Evolutionary conservation across 2,329 filamentous ascomycete genomes (phyloP).

Genomic region (Magnaporthiopsis poae): DNA sequence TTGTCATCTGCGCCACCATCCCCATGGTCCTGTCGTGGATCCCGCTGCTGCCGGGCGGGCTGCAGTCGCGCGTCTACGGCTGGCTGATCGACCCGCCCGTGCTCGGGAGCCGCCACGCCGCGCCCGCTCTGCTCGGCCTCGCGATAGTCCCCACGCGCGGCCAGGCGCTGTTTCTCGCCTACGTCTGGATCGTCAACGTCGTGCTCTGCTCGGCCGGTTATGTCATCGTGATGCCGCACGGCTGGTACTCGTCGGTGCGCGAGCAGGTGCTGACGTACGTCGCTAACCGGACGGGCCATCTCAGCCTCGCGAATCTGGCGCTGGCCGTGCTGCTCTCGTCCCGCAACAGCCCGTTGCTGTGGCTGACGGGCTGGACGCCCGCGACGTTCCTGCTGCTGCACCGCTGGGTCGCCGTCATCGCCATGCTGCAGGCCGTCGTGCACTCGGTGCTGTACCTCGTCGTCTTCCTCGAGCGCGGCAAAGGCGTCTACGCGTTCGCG

Average conservation of each 20-base stretch:
- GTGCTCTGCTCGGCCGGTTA: slow-evolving; percentile 9
- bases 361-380: slow-evolving; percentile 39
- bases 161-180: slow-evolving; percentile 13
- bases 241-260: background rate
- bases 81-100: slow-evolving; percentile 23
- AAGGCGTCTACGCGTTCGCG: slow-evolving; percentile 10
- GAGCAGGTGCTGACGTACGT: slow-evolving; percentile 7
- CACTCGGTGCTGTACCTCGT: slow-evolving; percentile 35
- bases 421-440: slow-evolving; percentile 32
- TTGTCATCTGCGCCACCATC: background rate
- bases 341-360: slow-evolving; percentile 38
- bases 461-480: slow-evolving; percentile 22
- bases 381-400: slow-evolving; percentile 39
- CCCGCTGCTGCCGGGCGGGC: background rate
- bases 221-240: background rate
- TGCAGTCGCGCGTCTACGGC: background rate
- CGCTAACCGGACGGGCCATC: slow-evolving; percentile 9
- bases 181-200: slow-evolving; percentile 13
- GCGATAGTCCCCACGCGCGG: slow-evolving; percentile 23
- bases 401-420: slow-evolving; percentile 37
- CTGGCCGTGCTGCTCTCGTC: slow-evolving; percentile 34
- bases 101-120: slow-evolving; percentile 21
- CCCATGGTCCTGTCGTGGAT: background rate
- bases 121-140: slow-evolving; percentile 22
- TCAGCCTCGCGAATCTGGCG: slow-evolving; percentile 10